Evolutionary conservation across 2,329 filamentous ascomycete species (phyloP).

Genomic region (Colletotrichum shisoi): DNA sequence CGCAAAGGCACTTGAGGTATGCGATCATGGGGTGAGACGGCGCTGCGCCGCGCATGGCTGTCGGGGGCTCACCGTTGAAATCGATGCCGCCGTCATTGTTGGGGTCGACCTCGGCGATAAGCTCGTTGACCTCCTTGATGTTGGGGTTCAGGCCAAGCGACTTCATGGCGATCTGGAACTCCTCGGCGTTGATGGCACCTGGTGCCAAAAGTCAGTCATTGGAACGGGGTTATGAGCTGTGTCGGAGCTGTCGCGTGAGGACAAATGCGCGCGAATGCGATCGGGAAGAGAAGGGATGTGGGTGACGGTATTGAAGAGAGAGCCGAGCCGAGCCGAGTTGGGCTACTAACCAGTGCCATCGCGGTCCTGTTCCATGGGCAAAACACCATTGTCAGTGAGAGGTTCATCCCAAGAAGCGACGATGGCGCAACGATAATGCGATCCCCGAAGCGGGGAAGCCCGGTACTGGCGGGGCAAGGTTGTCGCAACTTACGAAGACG

Average conservation of each 20-base stretch:
- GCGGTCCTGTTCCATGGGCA: constrained; percentile 33
- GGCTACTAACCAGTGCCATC: constrained; percentile 39
- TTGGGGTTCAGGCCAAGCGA: constrained; percentile 40
- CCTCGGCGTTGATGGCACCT: constrained; percentile 39
- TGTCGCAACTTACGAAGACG: constrained; percentile 38
- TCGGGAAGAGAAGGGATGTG: background rate
- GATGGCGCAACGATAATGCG: background rate
- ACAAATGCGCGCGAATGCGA: constrained; percentile 2
- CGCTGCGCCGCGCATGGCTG: background rate
- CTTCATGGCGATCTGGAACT: constrained; percentile 41
- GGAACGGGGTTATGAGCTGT: background rate
- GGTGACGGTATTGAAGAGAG: background rate
- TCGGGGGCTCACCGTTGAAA: constrained; percentile 30
- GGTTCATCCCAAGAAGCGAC: constrained; percentile 31
- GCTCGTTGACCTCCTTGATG: constrained; percentile 40
- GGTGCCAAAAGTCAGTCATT: constrained; percentile 19
- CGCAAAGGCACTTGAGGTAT: background rate
- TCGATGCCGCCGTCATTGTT: constrained; percentile 40
- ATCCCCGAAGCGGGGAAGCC: constrained; percentile 1
- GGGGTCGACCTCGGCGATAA: constrained; percentile 40
- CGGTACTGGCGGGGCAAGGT: constrained; percentile 1
- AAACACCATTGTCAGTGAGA: constrained; percentile 31
- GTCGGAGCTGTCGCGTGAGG: background rate
- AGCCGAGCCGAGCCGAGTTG: background rate
- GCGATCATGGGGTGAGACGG: background rate